A percentile compares a stretch with the other conserved stretches of the same genome.
These are phyloP conservation scores for Boletus rubescentipes DNA, from an alignment of 768 basidiomycete genomes.

Conservation along the genomic window DNA sequence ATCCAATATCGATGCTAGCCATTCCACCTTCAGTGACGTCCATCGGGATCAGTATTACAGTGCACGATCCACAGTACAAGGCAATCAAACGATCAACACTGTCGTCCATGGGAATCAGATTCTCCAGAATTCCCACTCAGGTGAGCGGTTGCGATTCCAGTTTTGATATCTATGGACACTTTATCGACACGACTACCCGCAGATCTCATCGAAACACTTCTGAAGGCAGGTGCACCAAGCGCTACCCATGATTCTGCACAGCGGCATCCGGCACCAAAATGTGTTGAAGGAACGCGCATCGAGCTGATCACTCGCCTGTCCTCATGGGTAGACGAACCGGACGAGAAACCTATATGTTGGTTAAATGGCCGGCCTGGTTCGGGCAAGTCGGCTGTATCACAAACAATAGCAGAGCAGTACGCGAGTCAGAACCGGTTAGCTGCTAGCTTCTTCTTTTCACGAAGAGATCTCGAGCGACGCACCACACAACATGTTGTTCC, in stretches of 20 bases:
- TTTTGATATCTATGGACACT: too few relatives aligned
- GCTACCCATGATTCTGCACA: conserved; percentile 22
- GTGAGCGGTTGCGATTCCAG: background rate
- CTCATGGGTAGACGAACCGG: conserved; percentile 13
- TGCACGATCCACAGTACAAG: conserved; percentile 11
- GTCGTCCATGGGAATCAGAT: conserved; percentile 22
- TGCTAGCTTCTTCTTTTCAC: conserved; percentile 38
- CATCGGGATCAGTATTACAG: conserved; percentile 17
- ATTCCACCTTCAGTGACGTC: conserved; percentile 18
- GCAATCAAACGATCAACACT: conserved; percentile 15
- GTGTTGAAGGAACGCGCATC: conserved; percentile 23
- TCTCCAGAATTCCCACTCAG: conserved; percentile 9
- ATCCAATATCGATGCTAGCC: conserved; percentile 11
- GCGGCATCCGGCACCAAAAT: conserved; percentile 21
- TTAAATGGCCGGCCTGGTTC: conserved; percentile 27
- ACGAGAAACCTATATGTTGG: conserved; percentile 20
- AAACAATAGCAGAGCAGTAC: conserved; percentile 32
- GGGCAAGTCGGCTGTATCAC: conserved; percentile 31
- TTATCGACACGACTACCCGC: background rate
- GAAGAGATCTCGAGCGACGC: conserved; percentile 25
- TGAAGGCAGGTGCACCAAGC: conserved; percentile 17
- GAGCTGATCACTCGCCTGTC: conserved; percentile 17
- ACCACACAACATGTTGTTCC: conserved; percentile 27
- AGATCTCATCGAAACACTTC: conserved; percentile 17
- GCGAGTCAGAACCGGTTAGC: conserved; percentile 22